Conservation (phyloP, 768 basidiomycete species). For the Mycena olivaceomarginata region DNA sequence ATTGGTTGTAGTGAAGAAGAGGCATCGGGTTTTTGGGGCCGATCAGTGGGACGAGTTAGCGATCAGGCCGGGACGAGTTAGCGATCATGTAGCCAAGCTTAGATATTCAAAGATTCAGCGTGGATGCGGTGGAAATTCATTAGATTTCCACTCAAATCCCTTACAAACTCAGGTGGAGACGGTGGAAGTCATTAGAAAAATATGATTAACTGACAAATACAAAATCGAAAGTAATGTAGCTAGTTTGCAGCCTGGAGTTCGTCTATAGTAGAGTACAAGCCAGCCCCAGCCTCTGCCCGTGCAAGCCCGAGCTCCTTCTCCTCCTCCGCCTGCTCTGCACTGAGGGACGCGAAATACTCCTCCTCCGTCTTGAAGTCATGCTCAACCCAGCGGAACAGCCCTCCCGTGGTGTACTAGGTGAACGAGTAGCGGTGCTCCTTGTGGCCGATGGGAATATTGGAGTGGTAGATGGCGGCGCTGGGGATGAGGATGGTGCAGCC, state of each 20-base stretch:
- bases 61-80: too few species aligned
- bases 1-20: too few species aligned
- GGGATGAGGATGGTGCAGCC: neutral
- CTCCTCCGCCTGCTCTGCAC: neutral
- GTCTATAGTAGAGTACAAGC: neutral
- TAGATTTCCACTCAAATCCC: too few species aligned
- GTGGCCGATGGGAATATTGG: neutral
- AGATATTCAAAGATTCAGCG: too few species aligned
- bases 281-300: neutral
- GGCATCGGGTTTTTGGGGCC: too few species aligned
- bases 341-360: neutral
- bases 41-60: too few species aligned
- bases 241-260: neutral
- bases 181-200: neutral
- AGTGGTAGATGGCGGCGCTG: conserved; percentile 1
- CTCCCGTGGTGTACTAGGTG: neutral
- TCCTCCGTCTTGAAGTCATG: neutral
- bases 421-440: neutral
- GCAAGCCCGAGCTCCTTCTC: neutral
- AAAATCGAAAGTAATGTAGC: neutral
- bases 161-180: neutral
- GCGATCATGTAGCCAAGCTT: too few species aligned
- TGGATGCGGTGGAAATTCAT: too few species aligned
- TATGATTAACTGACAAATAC: neutral
- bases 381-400: conserved; percentile 8